Base-by-base conservation (phyloP, 1,284 basidiomycete species). In the Fomitopsis betulina region DNA sequence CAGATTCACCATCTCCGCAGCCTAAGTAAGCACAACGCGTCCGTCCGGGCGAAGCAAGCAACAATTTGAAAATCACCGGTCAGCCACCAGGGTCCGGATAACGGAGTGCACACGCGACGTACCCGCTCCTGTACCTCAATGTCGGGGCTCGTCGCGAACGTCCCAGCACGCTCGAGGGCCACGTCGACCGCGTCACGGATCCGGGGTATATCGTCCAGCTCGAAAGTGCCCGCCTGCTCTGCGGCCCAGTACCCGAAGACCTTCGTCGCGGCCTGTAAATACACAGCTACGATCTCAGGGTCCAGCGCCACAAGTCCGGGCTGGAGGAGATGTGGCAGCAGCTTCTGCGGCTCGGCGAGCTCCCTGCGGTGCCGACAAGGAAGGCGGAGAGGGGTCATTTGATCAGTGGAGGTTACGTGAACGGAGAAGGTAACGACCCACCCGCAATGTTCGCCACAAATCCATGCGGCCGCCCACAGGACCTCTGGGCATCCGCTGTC, bases 121-220 rank as follows among this genome's bases (percentile, higher is more conserved):
- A 92, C 91, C 66, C 96, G 79, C 73, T 98, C 94, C 73, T 95
- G 93, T 13, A 98, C 89, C 69, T 98, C 96, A 38, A 94, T 86
- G 65, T 96, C 82, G 3, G 81, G 73, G 66, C 79, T 85, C 3
- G 76, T 72, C 27, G 79, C 76, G 60, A 93, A 79, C 47, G 76
- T 76, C n/a, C 75, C 69, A 55, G 92, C 70, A 13, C 84, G 80
- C 19, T 73, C 73, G 12, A 85, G 74, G 54, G 93, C 76, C 23
- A 79, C 80, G 23, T 85, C 80, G 0, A 91, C 88, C 5, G 83
- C 75, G 33, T 75, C 72, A 66, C 83, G 86, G 32, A 90, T 76
- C 63, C 86, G 82, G 5, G 81, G 75, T 32, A 89, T 71, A 58
- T 84, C 78, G 52, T 86, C 85, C 37, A 87, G 82, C 54, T 84